phyloP scores from a whole-genome alignment of 1,139 yeast species.

The Diutina siamensis region DNA sequence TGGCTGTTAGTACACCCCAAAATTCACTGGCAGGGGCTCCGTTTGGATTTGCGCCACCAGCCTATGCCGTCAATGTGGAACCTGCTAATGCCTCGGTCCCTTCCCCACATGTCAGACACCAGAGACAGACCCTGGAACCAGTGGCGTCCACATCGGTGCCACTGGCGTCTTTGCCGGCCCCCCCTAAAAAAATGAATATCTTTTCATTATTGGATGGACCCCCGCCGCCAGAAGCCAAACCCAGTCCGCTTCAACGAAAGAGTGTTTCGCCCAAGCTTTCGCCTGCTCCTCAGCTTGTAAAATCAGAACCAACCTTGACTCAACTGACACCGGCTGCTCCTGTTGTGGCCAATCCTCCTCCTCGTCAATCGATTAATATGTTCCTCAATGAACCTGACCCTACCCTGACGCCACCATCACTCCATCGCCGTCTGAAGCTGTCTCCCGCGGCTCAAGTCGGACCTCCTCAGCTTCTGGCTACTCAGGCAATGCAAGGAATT shows the following conservation, averaged over 20 bases:
- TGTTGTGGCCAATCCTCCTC: background rate
- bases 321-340: background rate
- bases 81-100: background rate
- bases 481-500: conserved; percentile 18
- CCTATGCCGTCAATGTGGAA: too few relatives aligned
- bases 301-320: background rate
- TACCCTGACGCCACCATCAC: background rate
- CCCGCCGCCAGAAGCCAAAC: background rate
- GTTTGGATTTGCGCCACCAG: too few relatives aligned
- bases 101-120: background rate
- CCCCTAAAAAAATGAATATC: background rate
- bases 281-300: background rate
- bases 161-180: background rate
- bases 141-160: background rate
- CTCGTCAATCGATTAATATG: background rate
- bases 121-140: background rate
- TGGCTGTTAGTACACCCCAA: background rate
- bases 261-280: too few relatives aligned
- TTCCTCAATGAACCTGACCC: conserved; percentile 4
- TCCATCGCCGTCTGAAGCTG: background rate
- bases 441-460: background rate
- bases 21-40: too few relatives aligned
- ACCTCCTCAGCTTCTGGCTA: conserved; percentile 1
- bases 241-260: background rate
- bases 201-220: background rate